Conservation (phyloP, 2,329 filamentous ascomycete species). For the Trichoderma sp. region DNA sequence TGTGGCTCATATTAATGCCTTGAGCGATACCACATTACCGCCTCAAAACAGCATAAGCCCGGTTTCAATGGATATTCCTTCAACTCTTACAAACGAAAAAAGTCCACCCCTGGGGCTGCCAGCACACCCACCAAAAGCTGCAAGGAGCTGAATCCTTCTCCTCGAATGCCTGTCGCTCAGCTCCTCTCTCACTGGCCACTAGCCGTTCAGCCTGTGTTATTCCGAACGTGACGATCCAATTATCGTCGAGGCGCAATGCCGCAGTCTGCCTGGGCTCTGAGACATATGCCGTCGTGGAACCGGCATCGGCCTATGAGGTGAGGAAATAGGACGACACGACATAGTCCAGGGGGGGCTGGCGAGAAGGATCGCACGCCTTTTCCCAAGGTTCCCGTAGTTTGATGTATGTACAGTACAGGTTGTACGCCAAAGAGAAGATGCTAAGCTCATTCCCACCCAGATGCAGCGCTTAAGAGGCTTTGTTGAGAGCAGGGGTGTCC, state of each 20-base stretch:
- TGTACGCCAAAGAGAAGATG: neutral
- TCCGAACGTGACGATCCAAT: neutral
- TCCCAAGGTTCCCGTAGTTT: neutral
- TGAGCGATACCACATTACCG: neutral
- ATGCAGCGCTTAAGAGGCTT: constrained; percentile 7
- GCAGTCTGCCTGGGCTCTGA: neutral
- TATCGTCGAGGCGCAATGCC: neutral
- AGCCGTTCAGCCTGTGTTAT: neutral
- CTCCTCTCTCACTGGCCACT: neutral
- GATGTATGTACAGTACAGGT: neutral
- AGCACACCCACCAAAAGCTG: neutral
- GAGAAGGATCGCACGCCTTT: neutral
- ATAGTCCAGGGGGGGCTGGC: neutral
- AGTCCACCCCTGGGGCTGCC: neutral
- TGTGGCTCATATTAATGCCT: neutral
- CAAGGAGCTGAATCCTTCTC: constrained; percentile 11
- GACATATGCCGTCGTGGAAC: neutral
- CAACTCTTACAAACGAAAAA: neutral
- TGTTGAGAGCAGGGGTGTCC: neutral
- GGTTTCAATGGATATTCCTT: neutral
- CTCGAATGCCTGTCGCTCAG: constrained; percentile 1
- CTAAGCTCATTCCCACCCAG: neutral
- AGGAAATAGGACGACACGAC: neutral
- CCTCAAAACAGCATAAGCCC: neutral
- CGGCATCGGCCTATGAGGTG: neutral